Conservation (phyloP, 805 yeast genomes). For the Wickerhamomyces silvicola region DNA sequence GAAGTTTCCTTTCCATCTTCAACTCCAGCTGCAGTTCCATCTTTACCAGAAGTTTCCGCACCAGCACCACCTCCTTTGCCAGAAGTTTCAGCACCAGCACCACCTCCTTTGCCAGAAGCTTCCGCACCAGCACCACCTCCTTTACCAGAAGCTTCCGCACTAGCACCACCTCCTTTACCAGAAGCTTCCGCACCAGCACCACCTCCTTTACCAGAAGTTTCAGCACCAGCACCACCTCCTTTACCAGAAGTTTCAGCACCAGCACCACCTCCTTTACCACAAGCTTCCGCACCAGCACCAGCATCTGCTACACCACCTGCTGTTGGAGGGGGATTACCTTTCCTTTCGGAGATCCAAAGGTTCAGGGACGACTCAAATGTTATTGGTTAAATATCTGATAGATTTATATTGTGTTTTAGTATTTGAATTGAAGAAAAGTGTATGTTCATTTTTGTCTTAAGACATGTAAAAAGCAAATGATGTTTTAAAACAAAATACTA, state of each 20-base stretch:
- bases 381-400: constrained; percentile 34
- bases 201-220: constrained; percentile 18
- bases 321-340: constrained; percentile 38
- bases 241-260: constrained; percentile 10
- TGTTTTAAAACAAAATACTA: too few relatives aligned
- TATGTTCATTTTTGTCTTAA: too few relatives aligned
- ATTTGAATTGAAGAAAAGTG: too few relatives aligned
- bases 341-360: constrained; percentile 43
- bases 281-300: constrained; percentile 14
- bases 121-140: constrained; percentile 26
- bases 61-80: constrained; percentile 25
- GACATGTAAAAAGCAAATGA: too few relatives aligned
- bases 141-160: constrained; percentile 26
- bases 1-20: constrained; percentile 31
- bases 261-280: constrained; percentile 5
- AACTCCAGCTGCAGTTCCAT: constrained; percentile 24
- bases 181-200: constrained; percentile 23
- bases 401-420: too few relatives aligned
- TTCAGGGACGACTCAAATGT: constrained; percentile 41
- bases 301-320: constrained; percentile 8
- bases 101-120: constrained; percentile 31
- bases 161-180: constrained; percentile 27
- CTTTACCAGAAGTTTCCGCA: constrained; percentile 27
- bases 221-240: constrained; percentile 20
- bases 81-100: constrained; percentile 20